Evolutionary conservation across 495 filamentous ascomycete genomes (phyloP), one percentile per base, ranked within the genome.

Genomic region (Penicillium argentinense): DNA sequence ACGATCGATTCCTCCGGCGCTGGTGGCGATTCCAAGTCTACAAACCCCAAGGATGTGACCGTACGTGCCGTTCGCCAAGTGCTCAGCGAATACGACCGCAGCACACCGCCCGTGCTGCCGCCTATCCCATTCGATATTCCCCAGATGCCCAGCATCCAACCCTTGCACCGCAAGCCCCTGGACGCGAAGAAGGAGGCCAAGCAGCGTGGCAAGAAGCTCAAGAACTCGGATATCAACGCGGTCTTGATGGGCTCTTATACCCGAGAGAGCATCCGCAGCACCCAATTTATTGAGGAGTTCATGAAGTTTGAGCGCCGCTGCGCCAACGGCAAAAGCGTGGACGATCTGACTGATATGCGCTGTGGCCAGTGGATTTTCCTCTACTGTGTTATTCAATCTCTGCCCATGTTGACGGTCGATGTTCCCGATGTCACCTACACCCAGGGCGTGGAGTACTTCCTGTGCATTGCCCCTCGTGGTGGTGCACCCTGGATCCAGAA

Each of bases 331-430:
- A 88, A 83, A 56, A 81, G 74, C 23, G 67, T 87, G 3, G 76
- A 84, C 7, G 89, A 96, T 42, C 70, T 97, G 6, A 68, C 73
- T 14, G 88, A 96, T 54, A 76, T 89, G 46, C 82, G 93, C 18
- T 78, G 83, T 25, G 93, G 93, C 13, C 82, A 91, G 59, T 98
- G 95, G 95, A 78, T 98, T 30, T 95, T 98, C 76, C 73, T 97
- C 33, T 97, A 98, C 63, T 87, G 85, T 18, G 81, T 96, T 11
- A 74, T 97, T 9, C 91, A 98, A 66, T 84, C 89, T 1, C 80
- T 97, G 11, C 95, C 95, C 1, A 81, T 96, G 76, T 73, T 96
- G 4, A 87, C 95, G 1, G 79, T 95, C 19, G 95, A 97, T 68
- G 91, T 89, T 3, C 87, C 87, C 2, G 87, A 81, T 9, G 66